Conservation (phyloP, 1,139 yeast genomes). For the Pichia sp. region DNA sequence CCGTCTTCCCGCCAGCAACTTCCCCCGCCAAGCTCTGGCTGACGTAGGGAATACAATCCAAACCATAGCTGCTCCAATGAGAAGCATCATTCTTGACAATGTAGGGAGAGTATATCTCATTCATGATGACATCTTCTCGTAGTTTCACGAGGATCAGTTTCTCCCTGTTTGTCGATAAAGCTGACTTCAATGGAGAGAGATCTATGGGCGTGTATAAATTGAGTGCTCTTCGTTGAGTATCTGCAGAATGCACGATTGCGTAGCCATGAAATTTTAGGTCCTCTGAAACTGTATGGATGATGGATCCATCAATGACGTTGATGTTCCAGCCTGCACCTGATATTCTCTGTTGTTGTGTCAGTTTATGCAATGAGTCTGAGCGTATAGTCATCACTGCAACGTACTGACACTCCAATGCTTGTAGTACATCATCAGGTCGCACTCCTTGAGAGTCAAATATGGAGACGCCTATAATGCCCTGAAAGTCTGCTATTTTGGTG, state of each 20-base stretch:
- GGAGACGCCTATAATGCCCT: constrained; percentile 34
- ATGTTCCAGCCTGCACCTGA: too few relatives aligned
- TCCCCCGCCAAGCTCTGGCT: constrained; percentile 23
- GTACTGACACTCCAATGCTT: constrained; percentile 47
- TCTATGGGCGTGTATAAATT: constrained; percentile 54
- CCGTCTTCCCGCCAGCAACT: constrained; percentile 49
- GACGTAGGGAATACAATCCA: constrained; percentile 9
- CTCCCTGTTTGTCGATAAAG: constrained; percentile 22
- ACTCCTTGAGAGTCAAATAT: constrained; percentile 32
- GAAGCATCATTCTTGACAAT: constrained; percentile 3
- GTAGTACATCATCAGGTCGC: constrained; percentile 32
- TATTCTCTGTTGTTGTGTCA: too few relatives aligned
- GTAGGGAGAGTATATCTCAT: constrained; percentile 26
- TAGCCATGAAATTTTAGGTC: constrained; percentile 34
- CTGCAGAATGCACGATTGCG: constrained; percentile 58
- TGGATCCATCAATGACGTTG: constrained; percentile 12
- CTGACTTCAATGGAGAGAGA: constrained; percentile 13
- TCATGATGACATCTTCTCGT: constrained; percentile 51
- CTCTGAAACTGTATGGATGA: constrained; percentile 6
- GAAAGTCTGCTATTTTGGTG: constrained; percentile 22
- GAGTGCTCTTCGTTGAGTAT: constrained; percentile 32
- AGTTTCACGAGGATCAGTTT: constrained; percentile 54
- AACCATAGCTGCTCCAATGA: constrained; percentile 7
- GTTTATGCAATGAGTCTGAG: too few relatives aligned
- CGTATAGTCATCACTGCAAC: constrained; percentile 32